Conservation (phyloP, 176 grass and related monocot species). For the Aegilops sharonensis region DNA sequence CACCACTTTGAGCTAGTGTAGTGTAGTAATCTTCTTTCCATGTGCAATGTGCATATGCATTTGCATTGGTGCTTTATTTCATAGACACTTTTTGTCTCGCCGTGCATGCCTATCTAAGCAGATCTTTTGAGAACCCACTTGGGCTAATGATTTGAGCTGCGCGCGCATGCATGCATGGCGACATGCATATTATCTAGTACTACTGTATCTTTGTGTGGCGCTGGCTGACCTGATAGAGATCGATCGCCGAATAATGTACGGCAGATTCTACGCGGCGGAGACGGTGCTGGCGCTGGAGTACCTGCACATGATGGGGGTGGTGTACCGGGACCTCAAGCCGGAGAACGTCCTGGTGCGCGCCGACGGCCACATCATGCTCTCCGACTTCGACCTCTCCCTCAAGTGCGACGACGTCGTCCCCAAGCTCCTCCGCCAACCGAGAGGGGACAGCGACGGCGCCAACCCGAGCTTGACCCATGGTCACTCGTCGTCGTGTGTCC, state of each 20-base stretch:
- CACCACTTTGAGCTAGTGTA: slow-evolving; percentile 26
- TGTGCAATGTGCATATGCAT: slow-evolving; percentile 11
- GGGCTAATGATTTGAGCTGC: slow-evolving; percentile 36
- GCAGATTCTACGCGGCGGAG: slow-evolving; percentile 90
- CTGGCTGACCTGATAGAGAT: background rate
- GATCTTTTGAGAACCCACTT: slow-evolving; percentile 35
- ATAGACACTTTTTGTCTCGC: slow-evolving; percentile 32
- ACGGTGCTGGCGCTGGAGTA: slow-evolving; percentile 84
- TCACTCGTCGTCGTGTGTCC: slow-evolving; percentile 45
- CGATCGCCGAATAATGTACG: background rate
- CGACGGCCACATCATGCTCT: slow-evolving; percentile 97
- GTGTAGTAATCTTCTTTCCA: slow-evolving; percentile 30
- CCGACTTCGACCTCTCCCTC: slow-evolving; percentile 93
- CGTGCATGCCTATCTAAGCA: slow-evolving; percentile 20
- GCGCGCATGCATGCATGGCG: background rate
- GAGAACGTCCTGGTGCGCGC: slow-evolving; percentile 86
- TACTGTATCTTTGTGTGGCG: background rate
- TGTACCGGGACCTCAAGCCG: slow-evolving; percentile 93
- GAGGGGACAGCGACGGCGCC: background rate
- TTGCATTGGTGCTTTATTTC: slow-evolving; percentile 26
- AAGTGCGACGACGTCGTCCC: slow-evolving; percentile 75
- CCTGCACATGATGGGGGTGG: slow-evolving; percentile 98
- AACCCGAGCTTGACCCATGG: slow-evolving; percentile 10
- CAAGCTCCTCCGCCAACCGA: slow-evolving; percentile 41
- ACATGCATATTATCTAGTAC: background rate